A percentile compares a stretch with the other conserved stretches of the same genome.
phyloP scores from a whole-genome alignment of 257 asterid species.

The Gardenia jasminoides region DNA sequence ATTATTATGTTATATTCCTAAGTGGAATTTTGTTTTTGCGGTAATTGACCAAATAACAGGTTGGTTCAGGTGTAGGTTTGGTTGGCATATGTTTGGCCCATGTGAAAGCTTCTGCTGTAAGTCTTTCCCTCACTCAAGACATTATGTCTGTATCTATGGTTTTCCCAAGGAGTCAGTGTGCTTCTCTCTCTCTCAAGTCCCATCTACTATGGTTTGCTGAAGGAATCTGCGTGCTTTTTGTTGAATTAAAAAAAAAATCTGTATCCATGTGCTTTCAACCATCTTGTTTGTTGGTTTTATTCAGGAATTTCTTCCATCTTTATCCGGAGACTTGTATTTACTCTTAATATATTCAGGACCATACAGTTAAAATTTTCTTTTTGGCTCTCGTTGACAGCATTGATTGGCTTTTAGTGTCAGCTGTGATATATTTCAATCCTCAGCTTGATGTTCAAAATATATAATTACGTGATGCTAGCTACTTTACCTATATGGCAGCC shows the following conservation, averaged over 20 bases:
- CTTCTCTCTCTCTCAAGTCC: background rate
- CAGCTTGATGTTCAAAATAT: background rate
- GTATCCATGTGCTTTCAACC: background rate
- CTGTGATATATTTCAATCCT: background rate
- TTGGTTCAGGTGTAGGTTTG: conserved; percentile 94
- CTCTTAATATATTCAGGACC: too few species aligned
- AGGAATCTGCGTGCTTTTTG: background rate
- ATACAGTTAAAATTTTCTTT: background rate
- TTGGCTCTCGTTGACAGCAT: background rate
- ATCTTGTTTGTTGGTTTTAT: background rate
- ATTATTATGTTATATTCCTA: too few species aligned
- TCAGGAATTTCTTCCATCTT: background rate
- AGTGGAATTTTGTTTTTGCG: conserved; percentile 5
- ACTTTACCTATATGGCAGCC: background rate
- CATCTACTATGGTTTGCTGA: too few species aligned
- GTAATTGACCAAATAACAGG: conserved; percentile 32
- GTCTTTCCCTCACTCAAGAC: conserved; percentile 9
- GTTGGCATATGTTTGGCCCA: conserved; percentile 80
- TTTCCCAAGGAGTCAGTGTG: background rate
- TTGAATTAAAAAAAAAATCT: too few species aligned
- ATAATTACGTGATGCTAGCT: background rate
- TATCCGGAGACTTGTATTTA: background rate
- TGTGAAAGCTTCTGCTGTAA: conserved; percentile 77
- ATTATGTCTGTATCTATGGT: background rate
- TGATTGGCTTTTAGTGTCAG: background rate